Percentiles rank a stretch among this genome's conserved stretches.
These are phyloP conservation scores for Solanum pinnatisectum DNA, from an alignment of 257 asterid genomes.

Conservation along the genomic window DNA sequence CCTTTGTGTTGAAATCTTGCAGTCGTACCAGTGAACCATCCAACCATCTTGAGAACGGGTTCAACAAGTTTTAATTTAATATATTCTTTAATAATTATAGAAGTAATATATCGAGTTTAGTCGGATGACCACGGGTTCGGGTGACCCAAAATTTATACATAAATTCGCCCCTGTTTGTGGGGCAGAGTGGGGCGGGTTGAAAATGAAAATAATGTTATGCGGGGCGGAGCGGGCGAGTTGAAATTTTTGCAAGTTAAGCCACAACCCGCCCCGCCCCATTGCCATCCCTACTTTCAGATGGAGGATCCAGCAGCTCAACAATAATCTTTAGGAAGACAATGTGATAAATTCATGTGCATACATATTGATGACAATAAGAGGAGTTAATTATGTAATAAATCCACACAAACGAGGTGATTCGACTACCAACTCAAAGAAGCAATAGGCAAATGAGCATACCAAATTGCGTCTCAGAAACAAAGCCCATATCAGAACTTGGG, in stretches of 20 bases:
- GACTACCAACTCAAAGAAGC: not conserved
- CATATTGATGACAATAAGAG: not conserved
- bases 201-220: not conserved
- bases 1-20: no score
- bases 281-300: not conserved
- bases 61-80: no score
- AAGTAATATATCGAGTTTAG: no score
- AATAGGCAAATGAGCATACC: not conserved
- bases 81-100: no score
- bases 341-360: not conserved
- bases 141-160: no score
- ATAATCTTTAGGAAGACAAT: not conserved
- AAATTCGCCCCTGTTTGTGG: no score
- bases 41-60: no score
- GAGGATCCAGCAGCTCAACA: not conserved
- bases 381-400: not conserved
- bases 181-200: not conserved
- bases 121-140: no score
- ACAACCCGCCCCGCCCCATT: not conserved
- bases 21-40: no score
- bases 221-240: not conserved
- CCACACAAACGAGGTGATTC: not conserved
- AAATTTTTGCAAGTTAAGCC: not conserved
- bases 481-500: not conserved
- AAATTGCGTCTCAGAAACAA: not conserved